Percentiles rank a stretch among this genome's conserved stretches.
Evolutionary conservation across 345 rosid genomes (phyloP).

Genomic region (Kernera saxatilis): DNA sequence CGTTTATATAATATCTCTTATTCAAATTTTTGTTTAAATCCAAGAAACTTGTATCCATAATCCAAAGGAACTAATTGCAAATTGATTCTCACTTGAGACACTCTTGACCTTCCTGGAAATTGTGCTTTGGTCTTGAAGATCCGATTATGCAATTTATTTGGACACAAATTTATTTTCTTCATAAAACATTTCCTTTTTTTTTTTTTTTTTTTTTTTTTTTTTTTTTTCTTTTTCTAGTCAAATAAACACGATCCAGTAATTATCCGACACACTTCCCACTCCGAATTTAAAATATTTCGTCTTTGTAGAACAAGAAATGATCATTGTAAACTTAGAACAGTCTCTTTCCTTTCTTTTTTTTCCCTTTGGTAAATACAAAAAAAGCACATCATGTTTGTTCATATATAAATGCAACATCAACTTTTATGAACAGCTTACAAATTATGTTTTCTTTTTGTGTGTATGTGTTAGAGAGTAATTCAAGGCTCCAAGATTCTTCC

Average conservation of each 20-base stretch:
- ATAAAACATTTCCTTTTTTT: background rate
- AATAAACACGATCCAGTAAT: background rate
- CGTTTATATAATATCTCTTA: background rate
- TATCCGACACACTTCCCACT: background rate
- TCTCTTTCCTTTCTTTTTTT: background rate
- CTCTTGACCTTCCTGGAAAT: background rate
- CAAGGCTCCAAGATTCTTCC: constrained; percentile 1
- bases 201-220: background rate
- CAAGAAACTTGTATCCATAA: background rate
- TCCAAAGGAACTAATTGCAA: constrained; percentile 13
- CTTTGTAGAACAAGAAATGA: background rate
- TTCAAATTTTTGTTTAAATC: constrained; percentile 15
- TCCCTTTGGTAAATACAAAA: background rate
- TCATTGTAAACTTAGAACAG: background rate
- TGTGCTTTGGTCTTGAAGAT: background rate
- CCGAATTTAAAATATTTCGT: background rate
- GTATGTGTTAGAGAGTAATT: background rate
- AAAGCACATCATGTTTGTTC: background rate
- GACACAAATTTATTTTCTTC: background rate
- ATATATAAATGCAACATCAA: background rate
- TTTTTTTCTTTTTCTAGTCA: background rate
- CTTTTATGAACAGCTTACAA: constrained; percentile 22
- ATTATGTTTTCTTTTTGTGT: background rate
- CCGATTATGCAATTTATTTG: background rate
- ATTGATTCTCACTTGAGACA: background rate